phyloP scores from a whole-genome alignment of 495 filamentous ascomycete genomes.

The Paragyromitra xinjiangensis region DNA sequence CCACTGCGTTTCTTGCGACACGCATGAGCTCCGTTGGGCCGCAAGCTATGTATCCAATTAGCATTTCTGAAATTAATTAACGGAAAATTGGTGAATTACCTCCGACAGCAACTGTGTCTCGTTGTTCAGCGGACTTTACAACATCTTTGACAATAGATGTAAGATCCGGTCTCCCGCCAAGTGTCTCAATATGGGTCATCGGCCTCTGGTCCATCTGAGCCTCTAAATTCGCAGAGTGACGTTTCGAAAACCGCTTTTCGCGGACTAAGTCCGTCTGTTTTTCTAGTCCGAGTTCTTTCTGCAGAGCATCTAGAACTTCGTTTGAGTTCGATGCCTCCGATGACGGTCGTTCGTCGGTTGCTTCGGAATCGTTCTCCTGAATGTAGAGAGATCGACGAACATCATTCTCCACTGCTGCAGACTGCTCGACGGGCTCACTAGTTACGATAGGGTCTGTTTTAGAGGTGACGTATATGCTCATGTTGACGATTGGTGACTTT shows the following conservation, averaged over 20 bases:
- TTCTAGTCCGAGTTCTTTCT: conserved; percentile 20
- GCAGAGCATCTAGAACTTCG: conserved; percentile 12
- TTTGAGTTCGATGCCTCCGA: conserved; percentile 16
- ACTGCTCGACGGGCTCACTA: conserved; percentile 59
- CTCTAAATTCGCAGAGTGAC: conserved; percentile 38
- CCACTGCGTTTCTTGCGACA: conserved; percentile 64
- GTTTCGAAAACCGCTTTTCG: conserved; percentile 31
- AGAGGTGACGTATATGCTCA: conserved; percentile 64
- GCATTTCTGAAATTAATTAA: not conserved
- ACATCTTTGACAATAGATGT: conserved; percentile 33
- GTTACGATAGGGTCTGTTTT: conserved; percentile 58
- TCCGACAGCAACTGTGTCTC: conserved; percentile 62
- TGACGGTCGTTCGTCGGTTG: not conserved
- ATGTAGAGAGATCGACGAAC: conserved; percentile 49
- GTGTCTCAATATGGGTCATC: conserved; percentile 32
- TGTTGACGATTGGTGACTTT: conserved; percentile 61
- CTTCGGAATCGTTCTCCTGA: conserved; percentile 25
- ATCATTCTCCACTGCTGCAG: conserved; percentile 60
- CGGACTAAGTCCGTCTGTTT: conserved; percentile 10
- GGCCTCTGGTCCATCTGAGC: conserved; percentile 47
- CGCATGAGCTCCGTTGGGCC: conserved; percentile 64
- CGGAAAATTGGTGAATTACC: conserved; percentile 18
- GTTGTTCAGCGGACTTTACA: conserved; percentile 58
- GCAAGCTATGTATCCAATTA: conserved; percentile 58
- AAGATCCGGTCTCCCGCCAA: conserved; percentile 49